These are phyloP conservation scores for Hysterium pulicare DNA, from an alignment of 2,329 filamentous ascomycete species.

Conservation along the genomic window DNA sequence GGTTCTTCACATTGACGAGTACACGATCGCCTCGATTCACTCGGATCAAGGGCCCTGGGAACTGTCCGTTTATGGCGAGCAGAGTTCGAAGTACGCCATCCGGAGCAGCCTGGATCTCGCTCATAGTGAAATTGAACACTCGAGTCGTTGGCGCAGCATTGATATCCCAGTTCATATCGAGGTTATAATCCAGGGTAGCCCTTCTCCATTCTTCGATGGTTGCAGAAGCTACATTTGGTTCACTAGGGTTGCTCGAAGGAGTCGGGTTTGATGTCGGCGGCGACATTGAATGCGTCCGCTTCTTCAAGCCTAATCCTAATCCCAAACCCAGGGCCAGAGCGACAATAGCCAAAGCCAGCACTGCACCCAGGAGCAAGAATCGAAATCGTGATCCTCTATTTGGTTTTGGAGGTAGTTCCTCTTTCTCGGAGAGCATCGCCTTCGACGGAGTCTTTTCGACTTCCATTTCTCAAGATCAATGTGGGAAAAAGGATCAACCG, in stretches of 20 bases:
- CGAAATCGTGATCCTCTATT: not conserved
- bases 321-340: not conserved
- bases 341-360: not conserved
- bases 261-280: not conserved
- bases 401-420: not conserved
- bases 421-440: not conserved
- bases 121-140: constrained; percentile 57
- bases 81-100: constrained; percentile 49
- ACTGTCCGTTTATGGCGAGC: constrained; percentile 41
- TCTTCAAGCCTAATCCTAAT: not conserved
- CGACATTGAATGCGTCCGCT: not conserved
- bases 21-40: constrained; percentile 63
- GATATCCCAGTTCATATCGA: constrained; percentile 57
- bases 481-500: no score
- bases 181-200: constrained; percentile 41
- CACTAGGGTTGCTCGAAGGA: not conserved
- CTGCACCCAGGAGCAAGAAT: not conserved
- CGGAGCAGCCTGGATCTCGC: constrained; percentile 47
- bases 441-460: not conserved
- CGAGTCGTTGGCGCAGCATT: constrained; percentile 49
- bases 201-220: constrained; percentile 6
- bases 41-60: constrained; percentile 39
- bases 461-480: not conserved
- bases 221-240: not conserved
- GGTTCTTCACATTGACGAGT: constrained; percentile 62